phyloP scores from a whole-genome alignment of 768 basidiomycete species.

The Xerocomellus amylosporus region DNA sequence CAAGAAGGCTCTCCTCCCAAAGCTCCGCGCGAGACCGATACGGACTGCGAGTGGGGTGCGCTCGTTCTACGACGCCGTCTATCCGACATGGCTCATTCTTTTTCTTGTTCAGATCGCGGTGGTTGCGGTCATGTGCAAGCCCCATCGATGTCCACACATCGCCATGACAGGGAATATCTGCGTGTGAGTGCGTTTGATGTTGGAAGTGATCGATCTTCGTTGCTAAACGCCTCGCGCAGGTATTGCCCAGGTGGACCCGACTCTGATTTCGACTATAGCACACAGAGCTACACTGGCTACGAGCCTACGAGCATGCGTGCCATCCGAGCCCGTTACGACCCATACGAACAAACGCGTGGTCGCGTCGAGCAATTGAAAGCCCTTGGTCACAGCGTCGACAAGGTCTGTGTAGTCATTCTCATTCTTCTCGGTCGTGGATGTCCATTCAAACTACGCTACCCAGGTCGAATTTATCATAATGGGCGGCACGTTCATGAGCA shows the following conservation, averaged over 20 bases:
- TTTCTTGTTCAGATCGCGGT: slow-evolving; percentile 75
- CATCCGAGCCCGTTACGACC: slow-evolving; percentile 93
- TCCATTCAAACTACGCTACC: neutral
- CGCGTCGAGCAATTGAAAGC: slow-evolving; percentile 94
- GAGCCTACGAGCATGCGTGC: slow-evolving; percentile 99
- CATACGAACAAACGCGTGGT: slow-evolving; percentile 94
- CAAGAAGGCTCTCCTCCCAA: slow-evolving; percentile 87
- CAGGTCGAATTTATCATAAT: slow-evolving; percentile 91
- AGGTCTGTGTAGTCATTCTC: slow-evolving; percentile 50
- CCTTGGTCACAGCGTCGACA: slow-evolving; percentile 96
- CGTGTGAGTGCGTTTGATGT: slow-evolving; percentile 57
- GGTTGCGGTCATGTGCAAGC: slow-evolving; percentile 99
- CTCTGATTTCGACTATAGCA: slow-evolving; percentile 99
- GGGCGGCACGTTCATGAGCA: slow-evolving; percentile 99
- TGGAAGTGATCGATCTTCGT: neutral
- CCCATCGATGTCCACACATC: slow-evolving; percentile 98
- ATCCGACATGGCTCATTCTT: neutral
- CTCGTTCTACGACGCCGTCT: neutral
- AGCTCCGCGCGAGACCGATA: slow-evolving; percentile 89
- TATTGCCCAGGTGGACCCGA: slow-evolving; percentile 99
- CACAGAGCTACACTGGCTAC: slow-evolving; percentile 92
- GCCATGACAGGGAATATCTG: slow-evolving; percentile 99
- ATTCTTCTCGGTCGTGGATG: neutral
- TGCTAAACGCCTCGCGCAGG: slow-evolving; percentile 37
- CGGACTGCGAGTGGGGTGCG: slow-evolving; percentile 93